phyloP scores from a whole-genome alignment of 176 grass and related monocot species.

The Melocanna baccifera region DNA sequence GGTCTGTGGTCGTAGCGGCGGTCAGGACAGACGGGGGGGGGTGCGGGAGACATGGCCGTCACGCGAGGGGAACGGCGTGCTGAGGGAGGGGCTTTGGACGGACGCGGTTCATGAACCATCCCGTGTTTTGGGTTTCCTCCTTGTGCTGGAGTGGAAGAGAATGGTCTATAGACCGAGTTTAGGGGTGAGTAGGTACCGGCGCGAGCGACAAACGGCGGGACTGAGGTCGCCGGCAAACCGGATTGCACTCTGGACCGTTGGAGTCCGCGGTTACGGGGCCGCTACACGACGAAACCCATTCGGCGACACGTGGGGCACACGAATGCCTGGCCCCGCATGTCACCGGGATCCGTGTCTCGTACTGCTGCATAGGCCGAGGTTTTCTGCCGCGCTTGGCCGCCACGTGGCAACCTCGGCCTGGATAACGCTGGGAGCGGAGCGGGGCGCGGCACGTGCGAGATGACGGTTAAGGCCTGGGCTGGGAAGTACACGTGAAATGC shows the following conservation, averaged over 20 bases:
- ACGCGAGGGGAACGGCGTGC: constrained; percentile 7
- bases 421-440: no score
- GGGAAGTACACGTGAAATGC: no score
- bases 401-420: background rate
- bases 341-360: background rate
- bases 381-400: background rate
- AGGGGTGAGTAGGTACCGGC: rapidly evolving
- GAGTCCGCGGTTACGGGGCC: constrained; percentile 23
- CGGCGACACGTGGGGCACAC: background rate
- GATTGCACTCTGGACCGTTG: constrained; percentile 20
- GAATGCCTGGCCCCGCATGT: rapidly evolving
- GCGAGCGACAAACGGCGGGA: background rate
- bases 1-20: background rate
- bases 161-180: background rate
- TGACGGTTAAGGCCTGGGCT: no score
- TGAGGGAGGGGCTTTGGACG: rapidly evolving
- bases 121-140: rapidly evolving
- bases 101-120: background rate
- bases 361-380: no score
- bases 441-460: no score
- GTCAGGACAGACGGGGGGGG: background rate
- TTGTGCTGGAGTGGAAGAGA: rapidly evolving
- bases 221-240: constrained; percentile 19
- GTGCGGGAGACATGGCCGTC: background rate
- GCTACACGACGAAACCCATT: no score